phyloP scores from a whole-genome alignment of 2,329 filamentous ascomycete genomes.

The Aspergillus proliferans region DNA sequence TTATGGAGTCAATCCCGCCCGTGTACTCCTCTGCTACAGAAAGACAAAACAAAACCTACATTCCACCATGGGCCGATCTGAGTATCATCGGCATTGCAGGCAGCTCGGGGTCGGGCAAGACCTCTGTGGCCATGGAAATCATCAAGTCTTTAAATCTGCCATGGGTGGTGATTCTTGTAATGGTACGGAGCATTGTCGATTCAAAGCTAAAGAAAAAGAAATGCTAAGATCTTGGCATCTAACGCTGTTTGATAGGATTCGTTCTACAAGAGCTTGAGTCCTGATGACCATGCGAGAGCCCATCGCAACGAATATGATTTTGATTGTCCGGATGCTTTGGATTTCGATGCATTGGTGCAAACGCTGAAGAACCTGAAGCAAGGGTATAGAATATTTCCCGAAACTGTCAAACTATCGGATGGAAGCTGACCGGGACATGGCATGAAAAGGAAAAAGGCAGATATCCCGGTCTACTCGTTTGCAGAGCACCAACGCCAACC shows the following conservation, averaged over 20 bases:
- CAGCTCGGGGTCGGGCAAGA: slow-evolving; percentile 92
- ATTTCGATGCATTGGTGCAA: slow-evolving; percentile 83
- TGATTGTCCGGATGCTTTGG: slow-evolving; percentile 87
- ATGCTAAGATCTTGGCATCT: slow-evolving; percentile 5
- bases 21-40: slow-evolving; percentile 29
- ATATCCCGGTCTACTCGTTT: slow-evolving; percentile 94
- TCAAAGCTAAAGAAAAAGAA: slow-evolving; percentile 6
- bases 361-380: slow-evolving; percentile 77
- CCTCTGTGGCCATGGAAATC: slow-evolving; percentile 85
- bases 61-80: slow-evolving; percentile 90
- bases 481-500: slow-evolving; percentile 76
- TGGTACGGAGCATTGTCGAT: slow-evolving; percentile 52
- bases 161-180: slow-evolving; percentile 96
- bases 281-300: slow-evolving; percentile 71
- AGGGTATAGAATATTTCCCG: slow-evolving; percentile 56
- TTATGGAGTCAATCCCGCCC: slow-evolving; percentile 35
- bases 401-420: neutral
- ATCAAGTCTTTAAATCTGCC: slow-evolving; percentile 83
- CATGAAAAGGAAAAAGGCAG: slow-evolving; percentile 49
- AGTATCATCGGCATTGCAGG: slow-evolving; percentile 96
- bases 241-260: slow-evolving; percentile 62
- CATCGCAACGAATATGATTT: slow-evolving; percentile 94
- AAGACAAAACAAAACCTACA: slow-evolving; percentile 81
- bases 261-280: slow-evolving; percentile 85
- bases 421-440: neutral